phyloP scores from a whole-genome alignment of 495 filamentous ascomycete genomes.

The Cudoniella acicularis region DNA sequence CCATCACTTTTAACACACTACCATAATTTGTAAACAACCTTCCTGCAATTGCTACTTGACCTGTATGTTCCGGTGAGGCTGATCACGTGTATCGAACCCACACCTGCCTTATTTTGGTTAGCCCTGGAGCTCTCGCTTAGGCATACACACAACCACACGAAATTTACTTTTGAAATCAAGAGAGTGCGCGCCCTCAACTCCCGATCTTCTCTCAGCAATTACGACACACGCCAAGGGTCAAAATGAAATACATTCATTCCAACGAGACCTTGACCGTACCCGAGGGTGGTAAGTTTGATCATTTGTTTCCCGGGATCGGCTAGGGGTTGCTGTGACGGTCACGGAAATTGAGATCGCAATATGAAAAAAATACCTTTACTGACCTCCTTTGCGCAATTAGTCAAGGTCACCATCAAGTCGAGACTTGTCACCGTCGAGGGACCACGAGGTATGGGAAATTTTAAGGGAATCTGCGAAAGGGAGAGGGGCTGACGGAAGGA shows the following conservation, averaged over 20 bases:
- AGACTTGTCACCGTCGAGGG: constrained; percentile 93
- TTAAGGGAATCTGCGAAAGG: neutral
- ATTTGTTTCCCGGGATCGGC: neutral
- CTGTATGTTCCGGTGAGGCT: no score
- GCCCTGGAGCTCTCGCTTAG: neutral
- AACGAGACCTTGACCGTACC: constrained; percentile 90
- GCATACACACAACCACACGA: neutral
- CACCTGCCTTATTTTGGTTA: neutral
- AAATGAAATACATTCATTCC: constrained; percentile 98
- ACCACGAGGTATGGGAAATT: constrained; percentile 65
- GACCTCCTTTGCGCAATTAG: constrained; percentile 46
- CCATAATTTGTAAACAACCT: no score
- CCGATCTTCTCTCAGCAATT: constrained; percentile 17
- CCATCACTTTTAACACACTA: no score
- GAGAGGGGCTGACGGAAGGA: constrained; percentile 23
- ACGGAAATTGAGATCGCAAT: neutral
- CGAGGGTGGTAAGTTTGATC: constrained; percentile 79
- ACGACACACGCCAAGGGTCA: constrained; percentile 41
- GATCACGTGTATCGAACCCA: neutral
- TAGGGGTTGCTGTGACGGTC: neutral
- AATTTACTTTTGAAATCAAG: constrained; percentile 1
- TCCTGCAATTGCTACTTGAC: no score
- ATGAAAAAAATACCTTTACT: constrained; percentile 30
- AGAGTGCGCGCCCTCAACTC: constrained; percentile 12
- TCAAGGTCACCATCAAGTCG: constrained; percentile 95